phyloP scores from a whole-genome alignment of 352 stramenopile genomes.

The Pythium aristosporum region DNA sequence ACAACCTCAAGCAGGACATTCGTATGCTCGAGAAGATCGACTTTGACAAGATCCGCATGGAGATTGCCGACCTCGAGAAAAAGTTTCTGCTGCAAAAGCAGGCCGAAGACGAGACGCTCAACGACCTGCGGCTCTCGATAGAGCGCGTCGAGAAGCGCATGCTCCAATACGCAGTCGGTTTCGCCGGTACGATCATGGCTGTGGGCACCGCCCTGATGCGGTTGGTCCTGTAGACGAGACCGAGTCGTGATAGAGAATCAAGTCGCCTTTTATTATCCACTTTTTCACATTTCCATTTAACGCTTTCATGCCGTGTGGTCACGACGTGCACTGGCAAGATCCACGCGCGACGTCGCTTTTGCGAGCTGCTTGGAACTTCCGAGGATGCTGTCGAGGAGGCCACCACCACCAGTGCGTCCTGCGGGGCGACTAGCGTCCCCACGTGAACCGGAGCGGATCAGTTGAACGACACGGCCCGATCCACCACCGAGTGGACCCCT shows the following conservation, averaged over 20 bases:
- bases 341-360: slow-evolving; percentile 60
- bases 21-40: slow-evolving; percentile 90
- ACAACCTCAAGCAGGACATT: slow-evolving; percentile 89
- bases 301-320: slow-evolving; percentile 25
- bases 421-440: neutral
- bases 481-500: neutral
- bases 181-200: slow-evolving; percentile 86
- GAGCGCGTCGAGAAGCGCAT: slow-evolving; percentile 90
- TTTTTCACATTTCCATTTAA: neutral
- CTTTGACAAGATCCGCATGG: slow-evolving; percentile 88
- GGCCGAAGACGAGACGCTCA: slow-evolving; percentile 84
- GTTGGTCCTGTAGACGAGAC: slow-evolving; percentile 53
- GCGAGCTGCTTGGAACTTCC: slow-evolving; percentile 63
- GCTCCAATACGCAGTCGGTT: slow-evolving; percentile 86
- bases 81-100: slow-evolving; percentile 90
- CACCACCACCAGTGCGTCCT: slow-evolving; percentile 19
- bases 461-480: slow-evolving; percentile 25
- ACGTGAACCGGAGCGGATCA: slow-evolving; percentile 11
- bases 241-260: too few relatives aligned
- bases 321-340: slow-evolving; percentile 43
- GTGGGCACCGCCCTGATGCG: slow-evolving; percentile 74
- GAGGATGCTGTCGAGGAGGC: slow-evolving; percentile 64
- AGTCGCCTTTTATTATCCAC: neutral
- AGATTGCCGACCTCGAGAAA: slow-evolving; percentile 86
- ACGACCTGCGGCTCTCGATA: slow-evolving; percentile 85